Evolutionary conservation across 139 green algal genomes (phyloP).

Genomic region (Chlamydomonas sphaeroides): DNA sequence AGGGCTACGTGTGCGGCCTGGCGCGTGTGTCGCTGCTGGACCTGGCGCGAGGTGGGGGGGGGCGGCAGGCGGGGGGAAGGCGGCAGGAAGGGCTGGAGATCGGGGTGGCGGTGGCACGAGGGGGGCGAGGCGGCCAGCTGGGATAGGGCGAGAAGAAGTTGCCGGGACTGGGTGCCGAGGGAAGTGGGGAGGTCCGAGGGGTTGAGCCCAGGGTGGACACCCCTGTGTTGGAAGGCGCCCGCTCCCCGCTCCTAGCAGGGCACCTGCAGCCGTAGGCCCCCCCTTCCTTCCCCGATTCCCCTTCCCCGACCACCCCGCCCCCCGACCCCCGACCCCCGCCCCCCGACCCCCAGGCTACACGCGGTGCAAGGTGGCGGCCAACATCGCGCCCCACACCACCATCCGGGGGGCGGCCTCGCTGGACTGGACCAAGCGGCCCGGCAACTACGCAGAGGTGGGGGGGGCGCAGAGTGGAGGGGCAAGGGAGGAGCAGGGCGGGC

Average conservation of each 20-base stretch:
- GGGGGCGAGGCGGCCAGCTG: background rate
- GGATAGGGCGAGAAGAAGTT: too few species aligned
- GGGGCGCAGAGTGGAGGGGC: background rate
- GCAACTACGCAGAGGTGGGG: constrained; percentile 62
- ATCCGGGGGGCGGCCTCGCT: constrained; percentile 61
- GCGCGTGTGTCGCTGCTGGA: constrained; percentile 45
- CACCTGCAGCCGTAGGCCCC: too few species aligned
- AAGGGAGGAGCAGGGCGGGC: too few species aligned
- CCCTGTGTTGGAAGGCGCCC: background rate
- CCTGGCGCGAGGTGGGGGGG: constrained; percentile 11
- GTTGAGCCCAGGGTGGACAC: too few species aligned
- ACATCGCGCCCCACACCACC: constrained; percentile 49
- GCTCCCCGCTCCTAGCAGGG: too few species aligned
- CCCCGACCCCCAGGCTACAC: constrained; percentile 38
- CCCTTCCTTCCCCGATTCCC: too few species aligned
- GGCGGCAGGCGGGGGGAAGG: background rate
- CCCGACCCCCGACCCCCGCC: too few species aligned
- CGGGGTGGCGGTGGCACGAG: background rate
- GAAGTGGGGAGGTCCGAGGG: too few species aligned
- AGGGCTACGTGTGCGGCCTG: constrained; percentile 58
- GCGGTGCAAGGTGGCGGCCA: background rate
- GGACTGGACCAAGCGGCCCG: constrained; percentile 70
- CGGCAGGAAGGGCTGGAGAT: background rate
- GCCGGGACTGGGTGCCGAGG: too few species aligned
- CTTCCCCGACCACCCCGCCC: too few species aligned